A percentile compares a stretch with the other conserved stretches of the same genome.
Conservation (phyloP, 2,329 filamentous ascomycete species). For the Penicillium olsonii region DNA sequence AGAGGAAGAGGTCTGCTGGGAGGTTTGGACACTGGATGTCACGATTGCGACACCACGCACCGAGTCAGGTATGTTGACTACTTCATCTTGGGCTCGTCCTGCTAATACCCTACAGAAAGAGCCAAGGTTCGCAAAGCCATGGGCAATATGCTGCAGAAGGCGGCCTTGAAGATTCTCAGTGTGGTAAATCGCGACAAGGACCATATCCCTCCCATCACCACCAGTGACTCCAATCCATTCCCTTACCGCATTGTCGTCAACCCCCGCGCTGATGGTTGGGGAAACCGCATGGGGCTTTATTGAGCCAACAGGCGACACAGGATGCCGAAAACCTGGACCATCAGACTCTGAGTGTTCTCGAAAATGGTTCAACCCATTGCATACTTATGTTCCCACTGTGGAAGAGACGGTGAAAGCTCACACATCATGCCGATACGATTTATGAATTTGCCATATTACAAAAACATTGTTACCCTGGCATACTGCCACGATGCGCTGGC, state of each 20-base stretch:
- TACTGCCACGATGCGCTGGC: background rate
- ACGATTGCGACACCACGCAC: constrained; percentile 88
- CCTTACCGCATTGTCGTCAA: constrained; percentile 92
- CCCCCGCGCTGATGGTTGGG: constrained; percentile 77
- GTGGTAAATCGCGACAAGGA: constrained; percentile 88
- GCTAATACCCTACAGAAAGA: constrained; percentile 60
- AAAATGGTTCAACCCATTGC: constrained; percentile 6
- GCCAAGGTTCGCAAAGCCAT: constrained; percentile 87
- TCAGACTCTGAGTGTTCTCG: background rate
- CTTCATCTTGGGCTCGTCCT: background rate
- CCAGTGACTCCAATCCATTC: constrained; percentile 87
- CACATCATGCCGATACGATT: constrained; percentile 5
- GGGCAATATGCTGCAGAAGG: constrained; percentile 83
- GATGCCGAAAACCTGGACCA: background rate
- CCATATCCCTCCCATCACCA: constrained; percentile 95
- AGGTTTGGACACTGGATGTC: constrained; percentile 90
- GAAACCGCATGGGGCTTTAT: constrained; percentile 75
- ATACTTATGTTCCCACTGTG: background rate
- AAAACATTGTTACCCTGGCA: constrained; percentile 2
- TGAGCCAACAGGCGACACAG: constrained; percentile 35
- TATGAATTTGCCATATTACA: background rate
- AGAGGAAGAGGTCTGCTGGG: constrained; percentile 96
- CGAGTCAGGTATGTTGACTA: constrained; percentile 69
- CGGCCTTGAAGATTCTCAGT: constrained; percentile 85
- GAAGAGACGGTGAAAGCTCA: background rate